Percentiles rank a stretch among this genome's conserved stretches.
Conservation (phyloP, 495 filamentous ascomycete genomes). For the Rusavskia elegans region DNA sequence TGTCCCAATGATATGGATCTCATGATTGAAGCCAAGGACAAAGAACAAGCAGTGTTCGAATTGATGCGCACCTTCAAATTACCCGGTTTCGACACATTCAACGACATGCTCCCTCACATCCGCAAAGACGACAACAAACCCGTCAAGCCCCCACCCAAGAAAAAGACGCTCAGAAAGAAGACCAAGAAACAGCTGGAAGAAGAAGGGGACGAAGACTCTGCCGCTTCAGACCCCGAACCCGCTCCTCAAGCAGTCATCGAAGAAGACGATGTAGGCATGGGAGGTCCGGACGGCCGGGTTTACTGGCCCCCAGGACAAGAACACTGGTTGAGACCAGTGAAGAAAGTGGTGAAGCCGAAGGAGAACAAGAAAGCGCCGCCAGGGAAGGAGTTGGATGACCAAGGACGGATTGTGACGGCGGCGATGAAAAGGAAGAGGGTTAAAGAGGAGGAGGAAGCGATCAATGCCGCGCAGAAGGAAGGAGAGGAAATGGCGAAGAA, state of each 20-base stretch:
- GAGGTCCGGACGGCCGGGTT: slow-evolving; percentile 68
- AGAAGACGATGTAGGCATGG: slow-evolving; percentile 72
- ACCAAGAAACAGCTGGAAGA: slow-evolving; percentile 34
- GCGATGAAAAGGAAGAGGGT: neutral
- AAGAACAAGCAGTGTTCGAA: slow-evolving; percentile 93
- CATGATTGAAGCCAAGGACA: slow-evolving; percentile 98
- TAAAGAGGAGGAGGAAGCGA: neutral
- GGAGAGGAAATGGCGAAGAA: neutral
- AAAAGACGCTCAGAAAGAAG: slow-evolving; percentile 25
- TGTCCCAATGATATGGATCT: slow-evolving; percentile 73
- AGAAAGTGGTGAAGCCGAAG: slow-evolving; percentile 45
- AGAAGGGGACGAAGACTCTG: slow-evolving; percentile 26
- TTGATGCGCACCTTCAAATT: slow-evolving; percentile 78
- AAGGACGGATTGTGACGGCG: neutral
- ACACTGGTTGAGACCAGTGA: slow-evolving; percentile 72
- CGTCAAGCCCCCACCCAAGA: slow-evolving; percentile 29
- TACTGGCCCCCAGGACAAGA: slow-evolving; percentile 89
- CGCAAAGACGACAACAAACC: slow-evolving; percentile 65
- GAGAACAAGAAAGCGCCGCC: slow-evolving; percentile 7
- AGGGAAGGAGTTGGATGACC: slow-evolving; percentile 15
- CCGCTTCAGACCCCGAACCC: slow-evolving; percentile 13
- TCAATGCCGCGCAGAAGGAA: neutral
- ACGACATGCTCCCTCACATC: slow-evolving; percentile 63
- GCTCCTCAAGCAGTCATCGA: slow-evolving; percentile 24
- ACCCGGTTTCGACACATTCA: slow-evolving; percentile 57